These are phyloP conservation scores for Rutstroemia sp. DNA, from an alignment of 2,329 filamentous ascomycete genomes.

Conservation along the genomic window DNA sequence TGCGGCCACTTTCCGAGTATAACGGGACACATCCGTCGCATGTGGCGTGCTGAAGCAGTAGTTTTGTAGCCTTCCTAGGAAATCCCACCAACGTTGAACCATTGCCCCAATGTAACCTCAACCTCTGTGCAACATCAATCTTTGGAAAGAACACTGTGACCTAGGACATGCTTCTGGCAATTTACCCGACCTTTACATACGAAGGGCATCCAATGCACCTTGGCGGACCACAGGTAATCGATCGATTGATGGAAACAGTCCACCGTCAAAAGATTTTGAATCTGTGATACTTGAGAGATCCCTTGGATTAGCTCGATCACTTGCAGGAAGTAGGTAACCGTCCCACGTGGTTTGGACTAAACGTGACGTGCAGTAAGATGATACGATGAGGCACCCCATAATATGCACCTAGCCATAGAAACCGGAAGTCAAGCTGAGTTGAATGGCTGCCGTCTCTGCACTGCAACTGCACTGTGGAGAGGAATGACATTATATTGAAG, in stretches of 20 bases:
- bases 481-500: too few relatives aligned
- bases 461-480: too few relatives aligned
- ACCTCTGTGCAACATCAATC: too few relatives aligned
- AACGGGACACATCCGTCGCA: too few relatives aligned
- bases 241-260: neutral
- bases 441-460: neutral
- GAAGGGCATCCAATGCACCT: neutral
- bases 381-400: neutral
- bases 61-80: too few relatives aligned
- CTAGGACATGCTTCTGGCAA: too few relatives aligned
- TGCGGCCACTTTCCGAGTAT: too few relatives aligned
- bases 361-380: constrained; percentile 8
- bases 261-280: neutral
- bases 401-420: constrained; percentile 1
- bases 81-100: too few relatives aligned
- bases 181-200: too few relatives aligned
- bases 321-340: constrained; percentile 3
- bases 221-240: neutral
- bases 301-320: neutral
- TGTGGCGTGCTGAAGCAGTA: too few relatives aligned
- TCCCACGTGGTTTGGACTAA: constrained; percentile 2
- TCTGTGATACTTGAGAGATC: neutral
- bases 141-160: too few relatives aligned
- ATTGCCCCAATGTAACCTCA: too few relatives aligned
- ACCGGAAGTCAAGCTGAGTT: neutral